phyloP scores from a whole-genome alignment of 2,329 filamentous ascomycete species.

The Nothophaeocryptopus gaeumannii region DNA sequence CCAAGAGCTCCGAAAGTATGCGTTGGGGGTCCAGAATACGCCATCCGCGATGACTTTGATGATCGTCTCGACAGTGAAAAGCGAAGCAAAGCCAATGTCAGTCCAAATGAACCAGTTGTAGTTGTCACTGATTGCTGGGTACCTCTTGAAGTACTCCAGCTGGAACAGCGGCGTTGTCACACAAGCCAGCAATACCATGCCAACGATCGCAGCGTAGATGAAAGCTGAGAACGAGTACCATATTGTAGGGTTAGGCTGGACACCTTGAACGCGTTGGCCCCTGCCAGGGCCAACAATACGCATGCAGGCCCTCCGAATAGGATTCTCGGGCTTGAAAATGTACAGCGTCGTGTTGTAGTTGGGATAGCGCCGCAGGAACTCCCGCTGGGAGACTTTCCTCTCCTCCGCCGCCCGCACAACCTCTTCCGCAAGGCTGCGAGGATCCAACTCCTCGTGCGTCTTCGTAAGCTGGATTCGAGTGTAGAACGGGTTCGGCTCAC shows the following conservation, averaged over 20 bases:
- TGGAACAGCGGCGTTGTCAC: conserved; percentile 94
- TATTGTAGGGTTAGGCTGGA: conserved; percentile 80
- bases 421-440: conserved; percentile 83
- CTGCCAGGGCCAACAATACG: conserved; percentile 86
- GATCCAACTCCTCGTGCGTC: conserved; percentile 75
- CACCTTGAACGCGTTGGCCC: conserved; percentile 80
- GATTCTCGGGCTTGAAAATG: conserved; percentile 76
- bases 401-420: conserved; percentile 79
- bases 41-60: conserved; percentile 96
- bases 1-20: conserved; percentile 95
- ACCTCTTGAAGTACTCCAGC: conserved; percentile 67
- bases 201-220: conserved; percentile 88
- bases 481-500: conserved; percentile 94
- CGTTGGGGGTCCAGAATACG: conserved; percentile 94
- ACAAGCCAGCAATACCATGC: conserved; percentile 96
- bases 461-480: conserved; percentile 70
- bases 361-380: conserved; percentile 82
- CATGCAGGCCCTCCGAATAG: conserved; percentile 79
- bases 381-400: conserved; percentile 81
- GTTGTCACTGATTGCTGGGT: conserved; percentile 40
- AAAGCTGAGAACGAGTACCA: conserved; percentile 95
- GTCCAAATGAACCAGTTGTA: conserved; percentile 95
- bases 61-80: conserved; percentile 81
- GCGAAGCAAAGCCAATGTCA: conserved; percentile 79
- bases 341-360: conserved; percentile 91